A percentile compares a stretch with the other conserved stretches of the same genome.
phyloP scores from a whole-genome alignment of 2,329 filamentous ascomycete genomes.

The Monosporascus sp. region DNA sequence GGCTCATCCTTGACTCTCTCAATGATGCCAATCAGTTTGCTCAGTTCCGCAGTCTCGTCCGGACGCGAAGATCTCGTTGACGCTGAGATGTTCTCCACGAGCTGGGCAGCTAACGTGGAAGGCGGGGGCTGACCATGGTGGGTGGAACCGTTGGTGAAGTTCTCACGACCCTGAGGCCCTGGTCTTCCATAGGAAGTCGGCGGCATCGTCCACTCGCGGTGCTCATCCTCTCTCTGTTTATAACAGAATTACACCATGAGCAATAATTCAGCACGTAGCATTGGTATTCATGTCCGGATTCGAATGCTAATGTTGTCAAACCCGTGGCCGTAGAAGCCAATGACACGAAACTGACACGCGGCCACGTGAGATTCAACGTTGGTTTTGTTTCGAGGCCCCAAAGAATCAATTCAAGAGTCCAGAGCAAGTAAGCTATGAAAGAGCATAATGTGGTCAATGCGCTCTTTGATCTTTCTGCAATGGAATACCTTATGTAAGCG shows the following conservation, averaged over 20 bases:
- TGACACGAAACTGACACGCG: background rate
- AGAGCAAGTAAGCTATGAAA: no score
- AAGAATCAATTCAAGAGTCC: no score
- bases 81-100: slow-evolving; percentile 74
- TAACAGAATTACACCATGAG: no score
- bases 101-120: slow-evolving; percentile 82
- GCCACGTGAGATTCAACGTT: background rate
- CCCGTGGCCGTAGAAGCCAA: no score
- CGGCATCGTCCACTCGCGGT: slow-evolving; percentile 17
- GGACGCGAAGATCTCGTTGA: slow-evolving; percentile 56
- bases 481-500: no score
- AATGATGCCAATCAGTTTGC: slow-evolving; percentile 59
- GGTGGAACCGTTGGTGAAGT: slow-evolving; percentile 15
- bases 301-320: no score
- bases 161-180: slow-evolving; percentile 18
- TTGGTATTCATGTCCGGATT: background rate
- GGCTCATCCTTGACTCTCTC: slow-evolving; percentile 49
- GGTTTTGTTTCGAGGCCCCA: no score
- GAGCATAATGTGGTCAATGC: no score
- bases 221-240: background rate
- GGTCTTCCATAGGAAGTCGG: slow-evolving; percentile 26
- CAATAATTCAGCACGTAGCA: background rate
- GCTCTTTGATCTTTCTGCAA: no score
- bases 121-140: slow-evolving; percentile 45
- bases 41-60: slow-evolving; percentile 68